Evolutionary conservation across 805 yeast species (phyloP), one percentile per base, ranked within the genome.

Genomic region (Candida rishiriensis): DNA sequence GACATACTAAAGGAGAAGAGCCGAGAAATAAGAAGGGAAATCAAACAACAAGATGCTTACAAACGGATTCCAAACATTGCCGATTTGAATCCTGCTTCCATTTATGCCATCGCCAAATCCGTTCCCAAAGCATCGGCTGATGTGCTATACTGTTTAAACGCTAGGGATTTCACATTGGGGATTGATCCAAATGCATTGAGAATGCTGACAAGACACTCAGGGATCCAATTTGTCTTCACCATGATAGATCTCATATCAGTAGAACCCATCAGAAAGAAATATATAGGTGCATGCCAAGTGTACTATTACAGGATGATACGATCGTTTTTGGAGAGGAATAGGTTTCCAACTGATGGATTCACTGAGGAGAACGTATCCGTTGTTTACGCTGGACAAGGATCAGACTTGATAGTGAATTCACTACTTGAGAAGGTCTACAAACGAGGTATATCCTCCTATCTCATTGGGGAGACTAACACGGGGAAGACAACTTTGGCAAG

Each of bases 391-490:
- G 26, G 26, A 5, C 26, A 21, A 21, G 26, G 26, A 21, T 21
- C 26, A 21, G 26, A 7, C 7, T 21, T 21, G 26, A 7, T 21
- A 4, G 7, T 21, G 26, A 21, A 21, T 7, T 21, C 26, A 21
- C 26, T 21, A 21, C 26, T 21, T 5, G 26, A 21, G 26, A 21
- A 21, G 26, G 26, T 21, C 7, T 21, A 21, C 26, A 21, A 21
- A 21, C 26, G 26, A 7, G 26, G 26, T 7, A 21, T 5, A 10
- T 34, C 44, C 3, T 51, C 40, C 17, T 63, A 51, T 43, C 49
- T 61, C 3, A 48, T 63, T 13, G 67, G 67, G 2, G 61, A 59
- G 36, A 38, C 59, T 2, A 61, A 63, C 38, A 37, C 61, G 1
- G 67, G 67, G 15, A 63, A 63, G 38, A 45, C 65, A 10, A 37